Conservation (phyloP, 441 rosid species). For the Jatropha multifida region DNA sequence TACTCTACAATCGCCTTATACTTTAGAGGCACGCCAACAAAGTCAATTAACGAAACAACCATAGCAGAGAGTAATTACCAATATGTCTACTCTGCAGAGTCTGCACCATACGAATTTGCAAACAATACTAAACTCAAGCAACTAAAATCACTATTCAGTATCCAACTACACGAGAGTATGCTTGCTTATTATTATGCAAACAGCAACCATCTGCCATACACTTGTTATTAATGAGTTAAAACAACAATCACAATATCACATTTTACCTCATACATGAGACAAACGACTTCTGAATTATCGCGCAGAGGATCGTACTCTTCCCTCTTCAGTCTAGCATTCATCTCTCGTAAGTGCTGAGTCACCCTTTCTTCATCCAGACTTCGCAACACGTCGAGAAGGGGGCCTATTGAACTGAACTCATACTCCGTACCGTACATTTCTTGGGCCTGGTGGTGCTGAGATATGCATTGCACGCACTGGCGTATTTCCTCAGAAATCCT, state of each 20-base stretch:
- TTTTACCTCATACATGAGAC: conserved; percentile 94
- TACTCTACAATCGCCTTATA: neutral
- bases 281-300: conserved; percentile 76
- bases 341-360: conserved; percentile 67
- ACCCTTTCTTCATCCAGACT: conserved; percentile 90
- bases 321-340: conserved; percentile 54
- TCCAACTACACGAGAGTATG: neutral
- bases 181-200: neutral
- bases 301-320: conserved; percentile 64
- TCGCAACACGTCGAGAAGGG: conserved; percentile 73
- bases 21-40: neutral
- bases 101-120: neutral
- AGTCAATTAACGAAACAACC: neutral
- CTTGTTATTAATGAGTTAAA: neutral
- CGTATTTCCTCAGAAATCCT: conserved; percentile 77
- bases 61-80: neutral
- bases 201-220: neutral
- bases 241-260: neutral
- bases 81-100: neutral
- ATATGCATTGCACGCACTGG: conserved; percentile 76
- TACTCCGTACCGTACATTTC: conserved; percentile 74
- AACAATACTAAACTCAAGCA: neutral
- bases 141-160: neutral
- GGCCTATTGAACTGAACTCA: conserved; percentile 72
- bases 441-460: conserved; percentile 94